These are phyloP conservation scores for Huntiella moniliformis DNA, from an alignment of 2,329 filamentous ascomycete genomes.

Conservation along the genomic window DNA sequence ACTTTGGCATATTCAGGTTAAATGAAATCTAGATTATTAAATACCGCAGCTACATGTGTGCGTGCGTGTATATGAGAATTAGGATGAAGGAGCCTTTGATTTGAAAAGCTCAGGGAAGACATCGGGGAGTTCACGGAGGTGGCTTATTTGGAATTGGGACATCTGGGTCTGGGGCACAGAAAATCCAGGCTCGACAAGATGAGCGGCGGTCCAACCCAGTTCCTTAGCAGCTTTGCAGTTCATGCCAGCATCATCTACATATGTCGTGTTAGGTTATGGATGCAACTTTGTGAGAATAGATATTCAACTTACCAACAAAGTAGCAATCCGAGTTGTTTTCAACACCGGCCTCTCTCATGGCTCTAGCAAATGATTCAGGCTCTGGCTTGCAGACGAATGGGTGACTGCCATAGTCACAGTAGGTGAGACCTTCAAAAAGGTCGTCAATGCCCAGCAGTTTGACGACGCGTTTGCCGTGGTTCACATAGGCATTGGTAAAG, in stretches of 20 bases:
- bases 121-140: conserved; percentile 54
- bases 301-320: conserved; percentile 63
- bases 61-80: not conserved
- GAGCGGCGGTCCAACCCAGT: conserved; percentile 71
- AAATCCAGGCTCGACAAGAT: conserved; percentile 64
- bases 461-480: conserved; percentile 67
- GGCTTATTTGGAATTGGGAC: conserved; percentile 55
- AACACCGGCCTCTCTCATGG: conserved; percentile 67
- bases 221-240: conserved; percentile 64
- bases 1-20: not conserved
- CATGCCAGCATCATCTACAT: conserved; percentile 60
- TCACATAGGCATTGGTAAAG: conserved; percentile 90
- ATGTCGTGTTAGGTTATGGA: not conserved
- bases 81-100: conserved; percentile 15
- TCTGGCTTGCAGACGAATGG: conserved; percentile 78
- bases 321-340: conserved; percentile 55
- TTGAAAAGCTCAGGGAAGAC: conserved; percentile 81
- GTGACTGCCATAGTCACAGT: conserved; percentile 63
- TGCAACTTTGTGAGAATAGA: conserved; percentile 1
- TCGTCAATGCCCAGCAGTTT: conserved; percentile 66
- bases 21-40: not conserved
- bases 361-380: conserved; percentile 66
- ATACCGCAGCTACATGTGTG: not conserved
- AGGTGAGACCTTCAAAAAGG: conserved; percentile 86
- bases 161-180: conserved; percentile 43